Base-by-base conservation (phyloP, 371 early-diverging fungal species). In the Coemansia sp. region DNA sequence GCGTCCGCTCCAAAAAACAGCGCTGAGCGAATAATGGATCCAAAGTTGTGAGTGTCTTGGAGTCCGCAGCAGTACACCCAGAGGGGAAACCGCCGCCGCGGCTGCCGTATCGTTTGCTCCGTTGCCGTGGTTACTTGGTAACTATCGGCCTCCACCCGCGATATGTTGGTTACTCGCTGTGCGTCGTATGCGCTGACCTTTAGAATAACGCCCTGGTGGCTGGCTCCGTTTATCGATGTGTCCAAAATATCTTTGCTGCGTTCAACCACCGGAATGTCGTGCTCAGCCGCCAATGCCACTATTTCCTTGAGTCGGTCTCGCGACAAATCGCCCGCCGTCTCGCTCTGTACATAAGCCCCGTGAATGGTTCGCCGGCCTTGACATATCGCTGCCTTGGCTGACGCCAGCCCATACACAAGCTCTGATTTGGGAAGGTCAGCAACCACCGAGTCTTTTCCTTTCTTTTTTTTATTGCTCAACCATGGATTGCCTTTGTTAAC, bases 21-120 rank as follows among this genome's bases (percentile, higher is more conserved):
- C 7, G 84, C 81, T 10, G 86, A 79, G 26, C 89, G 80, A 26
- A 89, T 59, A 40, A 88, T 86, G 16, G 87, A 86, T 1, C 89
- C 89, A 31, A 89, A 56, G 68, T 89, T 89, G 42, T 81, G 85
- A 18, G 84, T 84, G 64, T 89, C 89, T 40, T 83, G 81, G 14
- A 89, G 79, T 24, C 82, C 77, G 59, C 87, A 87, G 52, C 87
- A 61, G 1, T 78, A 81, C 24, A 84, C 56, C 81, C 82, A 82
- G 11, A 83, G 74, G 21, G 84, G 84, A 27, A 61, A 55, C 39
- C 39, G 65, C 29, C 75, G 63, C 21, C 66, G 72, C 37, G 71
- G 37, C 37, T 51, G 24, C n/a, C 50, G 61, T 48, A 10, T 31
- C 16, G 47, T 13, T 14, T 21, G 51, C 34, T 3, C 29, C 5